A percentile compares a stretch with the other conserved stretches of the same genome.
Conservation (phyloP, 1,284 basidiomycete genomes). For the Malassezia sp. region DNA sequence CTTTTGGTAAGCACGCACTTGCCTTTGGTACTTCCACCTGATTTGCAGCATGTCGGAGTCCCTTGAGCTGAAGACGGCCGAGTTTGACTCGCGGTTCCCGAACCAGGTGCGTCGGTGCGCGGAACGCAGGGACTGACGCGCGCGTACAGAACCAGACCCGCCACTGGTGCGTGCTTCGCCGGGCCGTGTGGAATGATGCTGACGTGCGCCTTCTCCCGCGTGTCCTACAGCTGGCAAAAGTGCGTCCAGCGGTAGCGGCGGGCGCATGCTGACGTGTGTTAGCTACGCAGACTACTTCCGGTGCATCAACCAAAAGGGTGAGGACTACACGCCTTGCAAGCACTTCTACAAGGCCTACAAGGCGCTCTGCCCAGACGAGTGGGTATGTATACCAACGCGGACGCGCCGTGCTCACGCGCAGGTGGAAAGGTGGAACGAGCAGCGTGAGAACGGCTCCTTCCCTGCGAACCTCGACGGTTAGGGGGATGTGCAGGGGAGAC, state of each 20-base stretch:
- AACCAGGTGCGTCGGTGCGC: conserved; percentile 28
- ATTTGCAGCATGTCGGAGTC: conserved; percentile 23
- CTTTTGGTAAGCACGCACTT: background rate
- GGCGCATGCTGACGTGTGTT: conserved; percentile 1
- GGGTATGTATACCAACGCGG: conserved; percentile 33
- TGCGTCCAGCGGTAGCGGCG: conserved; percentile 15
- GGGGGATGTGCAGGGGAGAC: conserved; percentile 2
- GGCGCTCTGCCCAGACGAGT: conserved; percentile 76
- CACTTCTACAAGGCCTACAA: conserved; percentile 95
- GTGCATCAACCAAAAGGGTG: conserved; percentile 91
- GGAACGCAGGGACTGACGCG: background rate
- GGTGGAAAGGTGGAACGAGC: conserved; percentile 46
- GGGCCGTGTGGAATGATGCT: background rate
- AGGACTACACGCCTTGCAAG: conserved; percentile 94
- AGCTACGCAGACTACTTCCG: conserved; percentile 70
- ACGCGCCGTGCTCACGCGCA: conserved; percentile 6
- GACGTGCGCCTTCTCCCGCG: background rate
- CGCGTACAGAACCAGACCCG: conserved; percentile 43
- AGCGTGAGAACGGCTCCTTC: conserved; percentile 41
- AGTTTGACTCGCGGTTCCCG: conserved; percentile 45
- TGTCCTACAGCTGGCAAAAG: conserved; percentile 37
- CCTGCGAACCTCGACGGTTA: conserved; percentile 42
- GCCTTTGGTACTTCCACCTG: background rate
- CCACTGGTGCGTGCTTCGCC: conserved; percentile 31
- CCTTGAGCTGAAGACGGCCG: conserved; percentile 40